Evolutionary conservation across 768 basidiomycete species (phyloP), one percentile per base, ranked within the genome.

Genomic region (Guyanaporus albipodus): DNA sequence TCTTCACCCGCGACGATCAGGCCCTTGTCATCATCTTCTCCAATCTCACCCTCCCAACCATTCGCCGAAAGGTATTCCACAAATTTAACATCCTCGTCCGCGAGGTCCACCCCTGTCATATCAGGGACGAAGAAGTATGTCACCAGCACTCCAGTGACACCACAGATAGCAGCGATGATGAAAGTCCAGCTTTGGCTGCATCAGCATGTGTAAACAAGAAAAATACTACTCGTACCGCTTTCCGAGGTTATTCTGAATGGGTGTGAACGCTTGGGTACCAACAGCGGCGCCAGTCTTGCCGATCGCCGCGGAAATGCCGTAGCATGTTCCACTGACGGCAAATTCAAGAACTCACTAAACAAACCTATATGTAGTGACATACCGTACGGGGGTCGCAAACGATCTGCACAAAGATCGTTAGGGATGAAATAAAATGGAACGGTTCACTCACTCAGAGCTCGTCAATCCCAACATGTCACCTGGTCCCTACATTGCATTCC

Each of bases 221-320:
- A 37, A 21, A 41, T 0, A 42, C 17, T 5, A 36, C 40, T 62
- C 69, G 36, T 55, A 78, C 78, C 72, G 76, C 57, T 83, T 79
- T 12, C 85, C 85, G n/a, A 84, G 75, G 57, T 83, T 73, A 44
- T 69, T 67, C 56, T 82, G 79, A 50, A 86, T 83, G 4, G 83
- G 83, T 4, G 81, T 83, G 60, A 85, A 85, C 1, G 75, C 80
- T 56, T 85, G 82, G 0, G 80, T 83, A 8, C 84, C 83, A 41
- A 85, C 48, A n/a, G 81, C 85, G 17, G 85, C 87, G 5, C 86
- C 86, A 3, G 81, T 70, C 57, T 85, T 86, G 8, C 83, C 83
- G 7, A 86, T 66, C 0, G 82, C 82, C 8, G 83, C 83, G 22
- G 79, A 79, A 31, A 86, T 57, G 2, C 84, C 85, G 50, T 85